Evolutionary conservation across 2,329 filamentous ascomycete species (phyloP).

Genomic region (Paecilomyces formosus): DNA sequence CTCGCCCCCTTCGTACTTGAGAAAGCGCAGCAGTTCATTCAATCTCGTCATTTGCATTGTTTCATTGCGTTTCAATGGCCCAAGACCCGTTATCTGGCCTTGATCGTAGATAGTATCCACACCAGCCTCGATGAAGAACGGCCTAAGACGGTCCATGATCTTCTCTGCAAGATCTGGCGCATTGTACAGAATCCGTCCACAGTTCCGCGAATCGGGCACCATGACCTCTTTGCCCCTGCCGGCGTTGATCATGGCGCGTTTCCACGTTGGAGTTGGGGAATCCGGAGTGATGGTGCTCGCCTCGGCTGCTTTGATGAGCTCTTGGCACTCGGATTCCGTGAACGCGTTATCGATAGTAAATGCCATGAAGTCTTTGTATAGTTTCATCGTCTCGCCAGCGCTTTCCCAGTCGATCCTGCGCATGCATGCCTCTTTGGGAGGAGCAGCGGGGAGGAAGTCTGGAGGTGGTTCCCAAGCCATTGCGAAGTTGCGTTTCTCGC

Average conservation of each 20-base stretch:
- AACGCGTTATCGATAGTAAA: slow-evolving; percentile 59
- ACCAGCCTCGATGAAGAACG: slow-evolving; percentile 42
- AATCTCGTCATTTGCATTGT: slow-evolving; percentile 36
- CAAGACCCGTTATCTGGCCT: slow-evolving; percentile 39
- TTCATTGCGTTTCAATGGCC: slow-evolving; percentile 36
- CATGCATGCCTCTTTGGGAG: slow-evolving; percentile 39
- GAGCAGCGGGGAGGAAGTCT: slow-evolving; percentile 24
- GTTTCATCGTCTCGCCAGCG: slow-evolving; percentile 38
- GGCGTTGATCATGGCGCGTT: slow-evolving; percentile 60
- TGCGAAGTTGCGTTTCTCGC: not conserved
- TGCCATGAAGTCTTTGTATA: slow-evolving; percentile 51
- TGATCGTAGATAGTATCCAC: slow-evolving; percentile 30
- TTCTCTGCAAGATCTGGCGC: slow-evolving; percentile 52
- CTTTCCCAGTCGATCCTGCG: slow-evolving; percentile 48
- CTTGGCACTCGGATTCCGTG: slow-evolving; percentile 54
- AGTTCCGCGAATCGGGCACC: slow-evolving; percentile 54
- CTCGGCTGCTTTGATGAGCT: slow-evolving; percentile 48
- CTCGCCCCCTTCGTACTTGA: slow-evolving; percentile 64
- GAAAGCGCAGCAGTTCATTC: slow-evolving; percentile 68
- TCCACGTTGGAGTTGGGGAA: slow-evolving; percentile 44
- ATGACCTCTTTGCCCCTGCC: slow-evolving; percentile 55
- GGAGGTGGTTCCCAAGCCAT: slow-evolving; percentile 9
- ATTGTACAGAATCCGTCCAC: slow-evolving; percentile 74
- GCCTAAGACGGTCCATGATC: slow-evolving; percentile 52
- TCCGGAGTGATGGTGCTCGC: slow-evolving; percentile 22